These are phyloP conservation scores for Wolfiporia cocos DNA, from an alignment of 1,284 basidiomycete genomes.

Conservation along the genomic window DNA sequence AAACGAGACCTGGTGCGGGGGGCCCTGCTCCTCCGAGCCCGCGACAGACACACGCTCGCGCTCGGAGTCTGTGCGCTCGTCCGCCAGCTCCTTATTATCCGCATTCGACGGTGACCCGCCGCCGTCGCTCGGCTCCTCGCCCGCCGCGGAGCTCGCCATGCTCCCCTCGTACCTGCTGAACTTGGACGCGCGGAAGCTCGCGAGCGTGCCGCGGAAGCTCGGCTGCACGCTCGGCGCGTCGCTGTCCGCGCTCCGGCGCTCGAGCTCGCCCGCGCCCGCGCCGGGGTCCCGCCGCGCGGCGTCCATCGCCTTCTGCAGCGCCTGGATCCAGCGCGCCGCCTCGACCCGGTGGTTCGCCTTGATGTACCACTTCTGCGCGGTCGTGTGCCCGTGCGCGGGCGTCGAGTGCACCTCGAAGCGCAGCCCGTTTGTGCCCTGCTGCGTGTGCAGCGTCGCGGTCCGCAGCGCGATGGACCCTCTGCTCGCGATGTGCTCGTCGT, in stretches of 20 bases:
- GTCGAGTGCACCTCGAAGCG: constrained; percentile 82
- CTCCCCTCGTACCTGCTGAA: too few relatives aligned
- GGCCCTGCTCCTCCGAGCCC: constrained; percentile 33
- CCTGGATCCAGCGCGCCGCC: constrained; percentile 82
- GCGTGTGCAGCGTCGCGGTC: constrained; percentile 60
- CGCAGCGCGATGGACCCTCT: constrained; percentile 90
- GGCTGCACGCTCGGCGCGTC: constrained; percentile 23
- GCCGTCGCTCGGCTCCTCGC: constrained; percentile 13
- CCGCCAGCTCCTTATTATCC: too few relatives aligned
- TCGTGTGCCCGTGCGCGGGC: constrained; percentile 41
- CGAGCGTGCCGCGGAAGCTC: constrained; percentile 5
- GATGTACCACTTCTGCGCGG: constrained; percentile 80
- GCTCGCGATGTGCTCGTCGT: constrained; percentile 85
- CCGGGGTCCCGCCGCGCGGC: constrained; percentile 41
- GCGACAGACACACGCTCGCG: constrained; percentile 39
- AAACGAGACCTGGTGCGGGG: constrained; percentile 67
- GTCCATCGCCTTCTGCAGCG: constrained; percentile 70
- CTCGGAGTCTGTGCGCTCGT: too few relatives aligned
- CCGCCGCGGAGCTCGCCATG: constrained; percentile 12
- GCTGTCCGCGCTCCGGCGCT: constrained; percentile 28
- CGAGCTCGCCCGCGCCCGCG: constrained; percentile 17
- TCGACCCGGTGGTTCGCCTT: constrained; percentile 90
- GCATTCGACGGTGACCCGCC: constrained; percentile 2
- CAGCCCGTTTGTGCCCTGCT: constrained; percentile 49
- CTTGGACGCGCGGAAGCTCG: background rate